Evolutionary conservation across 768 basidiomycete genomes (phyloP).

Genomic region (Kwoniella dejecticola): DNA sequence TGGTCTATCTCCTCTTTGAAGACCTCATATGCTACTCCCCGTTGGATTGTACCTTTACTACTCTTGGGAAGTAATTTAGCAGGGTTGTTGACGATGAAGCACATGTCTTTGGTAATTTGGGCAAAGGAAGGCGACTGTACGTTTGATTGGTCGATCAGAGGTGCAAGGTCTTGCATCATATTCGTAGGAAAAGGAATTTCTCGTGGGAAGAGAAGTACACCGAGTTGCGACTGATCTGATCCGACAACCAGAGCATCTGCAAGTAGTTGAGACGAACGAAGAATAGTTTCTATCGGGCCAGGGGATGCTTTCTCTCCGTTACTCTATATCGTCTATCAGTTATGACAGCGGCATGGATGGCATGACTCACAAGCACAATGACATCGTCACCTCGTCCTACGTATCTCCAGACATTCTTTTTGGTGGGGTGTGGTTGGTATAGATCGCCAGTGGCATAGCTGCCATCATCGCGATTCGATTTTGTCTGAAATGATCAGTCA

Average conservation of each 20-base stretch:
- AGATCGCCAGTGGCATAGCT: conserved; percentile 64
- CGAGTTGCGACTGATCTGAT: conserved; percentile 59
- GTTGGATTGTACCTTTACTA: conserved; percentile 54
- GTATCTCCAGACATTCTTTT: conserved; percentile 58
- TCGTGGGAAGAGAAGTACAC: conserved; percentile 60
- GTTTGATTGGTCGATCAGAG: conserved; percentile 38
- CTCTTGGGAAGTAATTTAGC: conserved; percentile 45
- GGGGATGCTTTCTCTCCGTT: conserved; percentile 64
- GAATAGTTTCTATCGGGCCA: conserved; percentile 61
- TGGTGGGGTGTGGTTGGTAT: conserved; percentile 59
- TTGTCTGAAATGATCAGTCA: conserved; percentile 37
- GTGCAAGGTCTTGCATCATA: conserved; percentile 8
- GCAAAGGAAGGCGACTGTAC: conserved; percentile 47
- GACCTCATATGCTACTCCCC: conserved; percentile 51
- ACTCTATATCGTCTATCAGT: conserved; percentile 27
- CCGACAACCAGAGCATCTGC: conserved; percentile 64
- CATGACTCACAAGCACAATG: conserved; percentile 53
- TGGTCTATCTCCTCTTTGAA: conserved; percentile 45
- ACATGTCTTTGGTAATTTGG: conserved; percentile 48
- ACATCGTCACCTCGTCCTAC: conserved; percentile 64
- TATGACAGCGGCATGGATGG: background rate
- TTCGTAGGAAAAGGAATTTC: background rate
- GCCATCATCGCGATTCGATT: conserved; percentile 60
- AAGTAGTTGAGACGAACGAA: conserved; percentile 59
- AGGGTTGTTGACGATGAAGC: conserved; percentile 26